These are phyloP conservation scores for Chlorella vulgaris DNA, from an alignment of 139 green algal species.

Conservation along the genomic window DNA sequence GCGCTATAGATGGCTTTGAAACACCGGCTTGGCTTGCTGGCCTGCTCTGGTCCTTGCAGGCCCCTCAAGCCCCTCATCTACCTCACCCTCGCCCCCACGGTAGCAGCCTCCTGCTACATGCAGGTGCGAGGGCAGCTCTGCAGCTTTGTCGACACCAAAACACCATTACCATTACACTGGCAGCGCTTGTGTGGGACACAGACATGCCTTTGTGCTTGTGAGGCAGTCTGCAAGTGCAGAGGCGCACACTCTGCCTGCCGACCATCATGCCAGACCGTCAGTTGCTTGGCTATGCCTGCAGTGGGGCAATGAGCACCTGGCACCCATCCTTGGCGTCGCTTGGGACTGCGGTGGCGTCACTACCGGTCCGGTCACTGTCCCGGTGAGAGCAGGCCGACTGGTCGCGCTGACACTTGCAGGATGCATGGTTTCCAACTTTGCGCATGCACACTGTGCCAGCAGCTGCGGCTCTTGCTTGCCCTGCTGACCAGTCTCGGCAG, in stretches of 20 bases:
- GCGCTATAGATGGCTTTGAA: too few relatives aligned
- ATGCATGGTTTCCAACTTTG: too few relatives aligned
- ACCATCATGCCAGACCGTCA: neutral
- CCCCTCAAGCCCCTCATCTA: slow-evolving; percentile 55
- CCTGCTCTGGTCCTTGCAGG: neutral
- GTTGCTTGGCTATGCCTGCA: slow-evolving; percentile 27
- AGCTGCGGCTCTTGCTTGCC: too few relatives aligned
- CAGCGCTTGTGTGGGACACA: too few relatives aligned
- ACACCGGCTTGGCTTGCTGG: too few relatives aligned
- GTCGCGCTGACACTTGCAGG: too few relatives aligned
- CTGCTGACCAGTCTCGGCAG: too few relatives aligned
- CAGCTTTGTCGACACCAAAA: neutral
- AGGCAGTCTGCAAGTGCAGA: too few relatives aligned
- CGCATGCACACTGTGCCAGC: too few relatives aligned
- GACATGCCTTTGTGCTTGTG: too few relatives aligned
- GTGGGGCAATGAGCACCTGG: slow-evolving; percentile 56
- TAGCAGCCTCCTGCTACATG: slow-evolving; percentile 58
- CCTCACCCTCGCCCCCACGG: slow-evolving; percentile 41
- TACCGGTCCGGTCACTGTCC: slow-evolving; percentile 58
- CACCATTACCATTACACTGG: neutral
- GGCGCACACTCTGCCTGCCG: neutral
- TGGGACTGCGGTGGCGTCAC: slow-evolving; percentile 54
- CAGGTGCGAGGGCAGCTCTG: slow-evolving; percentile 2
- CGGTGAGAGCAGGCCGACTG: slow-evolving; percentile 17
- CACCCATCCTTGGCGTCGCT: slow-evolving; percentile 46